Percentiles rank a stretch among this genome's conserved stretches.
Conservation (phyloP, 306 rosid genomes). For the Dalbergia cochinchinensis region DNA sequence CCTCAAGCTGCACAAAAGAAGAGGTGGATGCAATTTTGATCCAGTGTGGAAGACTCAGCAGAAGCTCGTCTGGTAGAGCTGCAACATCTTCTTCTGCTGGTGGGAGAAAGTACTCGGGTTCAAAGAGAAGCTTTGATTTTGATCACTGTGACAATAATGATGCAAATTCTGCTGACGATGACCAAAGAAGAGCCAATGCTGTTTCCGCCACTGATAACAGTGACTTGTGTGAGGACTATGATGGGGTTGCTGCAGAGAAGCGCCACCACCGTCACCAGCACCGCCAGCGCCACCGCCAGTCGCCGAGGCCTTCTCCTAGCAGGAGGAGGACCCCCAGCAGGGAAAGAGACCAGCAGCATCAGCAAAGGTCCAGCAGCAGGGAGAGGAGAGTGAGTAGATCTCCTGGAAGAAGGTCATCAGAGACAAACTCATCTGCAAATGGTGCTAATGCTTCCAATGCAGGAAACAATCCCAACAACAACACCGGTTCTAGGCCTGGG, state of each 20-base stretch:
- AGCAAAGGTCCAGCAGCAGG: slow-evolving; percentile 73
- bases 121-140: slow-evolving; percentile 92
- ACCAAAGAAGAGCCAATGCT: slow-evolving; percentile 45
- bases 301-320: slow-evolving; percentile 47
- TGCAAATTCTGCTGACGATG: slow-evolving; percentile 53
- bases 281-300: slow-evolving; percentile 67
- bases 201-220: slow-evolving; percentile 42
- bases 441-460: slow-evolving; percentile 19
- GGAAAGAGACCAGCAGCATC: slow-evolving; percentile 75
- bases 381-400: slow-evolving; percentile 92
- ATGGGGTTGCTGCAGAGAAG: slow-evolving; percentile 47
- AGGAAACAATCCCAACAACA: neutral
- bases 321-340: slow-evolving; percentile 90
- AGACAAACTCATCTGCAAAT: slow-evolving; percentile 27
- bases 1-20: slow-evolving; percentile 91
- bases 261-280: slow-evolving; percentile 52
- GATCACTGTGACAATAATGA: slow-evolving; percentile 66
- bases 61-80: slow-evolving; percentile 88
- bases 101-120: slow-evolving; percentile 86
- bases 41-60: slow-evolving; percentile 92
- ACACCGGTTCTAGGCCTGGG: slow-evolving; percentile 62
- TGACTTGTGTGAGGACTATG: slow-evolving; percentile 51
- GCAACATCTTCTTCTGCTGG: slow-evolving; percentile 64
- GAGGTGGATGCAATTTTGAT: slow-evolving; percentile 94
- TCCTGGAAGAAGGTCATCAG: slow-evolving; percentile 83